Evolutionary conservation across 495 filamentous ascomycete species (phyloP), one percentile per base, ranked within the genome.

Genomic region (Durotheca rogersii): DNA sequence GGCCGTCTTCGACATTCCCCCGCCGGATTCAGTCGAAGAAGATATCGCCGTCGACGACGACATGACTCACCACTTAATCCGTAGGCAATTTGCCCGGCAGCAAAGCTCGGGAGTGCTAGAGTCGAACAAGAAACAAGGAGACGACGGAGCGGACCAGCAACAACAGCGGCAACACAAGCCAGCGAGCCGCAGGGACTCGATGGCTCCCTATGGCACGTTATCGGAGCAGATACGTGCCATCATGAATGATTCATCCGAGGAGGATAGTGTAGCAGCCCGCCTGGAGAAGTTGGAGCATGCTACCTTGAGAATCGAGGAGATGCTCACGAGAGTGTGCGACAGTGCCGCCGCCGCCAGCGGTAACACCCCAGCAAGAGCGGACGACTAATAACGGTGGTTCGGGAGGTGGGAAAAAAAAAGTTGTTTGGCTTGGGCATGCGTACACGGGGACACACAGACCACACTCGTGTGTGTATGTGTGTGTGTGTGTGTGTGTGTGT

Each of bases 1-100:
- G 40, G 76, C 82, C 6, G 84, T 87, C 3, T 88, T 89, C 51
- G 82, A 86, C 29, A 69, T 77, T 5, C 80, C 85, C 25, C 83
- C 81, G 12, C 85, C 85, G 9, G 74, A 83, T 41, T 71, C 69
- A 2, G 72, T 85, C 1, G 56, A 75, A n/a, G 53, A 75, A 23
- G 69, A 77, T 38, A 80, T 85, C 25, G 67, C 77, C 10, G 74
- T 76, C 3, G 74, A 79, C 40, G 79, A 81, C 43, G 71, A 78
- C 31, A 43, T 77, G 19, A 79, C 78, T 6, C 64, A 64, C 19
- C 69, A 76, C 47, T 49, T 78, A 50, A 76, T 78, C 47, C 63
- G 74, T 9, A 64, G 71, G 16, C 73, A 76, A 48, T 76, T 73
- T 42, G 53, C 67, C n/a, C 62, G 69, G 36, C 60, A 69, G 17